phyloP scores from a whole-genome alignment of 768 basidiomycete genomes.

The Collybia sp. region DNA sequence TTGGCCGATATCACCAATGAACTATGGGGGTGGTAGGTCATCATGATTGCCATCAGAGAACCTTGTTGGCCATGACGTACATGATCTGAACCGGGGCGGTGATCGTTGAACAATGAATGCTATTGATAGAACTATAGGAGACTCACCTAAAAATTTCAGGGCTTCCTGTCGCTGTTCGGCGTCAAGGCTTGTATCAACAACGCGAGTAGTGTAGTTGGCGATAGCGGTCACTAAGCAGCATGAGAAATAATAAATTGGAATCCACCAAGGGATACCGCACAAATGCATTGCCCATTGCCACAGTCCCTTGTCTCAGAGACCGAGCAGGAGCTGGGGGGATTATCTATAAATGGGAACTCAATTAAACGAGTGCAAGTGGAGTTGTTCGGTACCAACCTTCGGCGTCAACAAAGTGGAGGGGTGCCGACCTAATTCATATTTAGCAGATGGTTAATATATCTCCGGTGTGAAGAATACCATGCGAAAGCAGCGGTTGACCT shows the following conservation, averaged over 20 bases:
- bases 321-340: constrained; percentile 43
- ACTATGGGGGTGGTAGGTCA: constrained; percentile 17
- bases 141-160: constrained; percentile 44
- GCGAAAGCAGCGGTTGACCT: constrained; percentile 29
- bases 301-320: constrained; percentile 44
- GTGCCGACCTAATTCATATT: constrained; percentile 26
- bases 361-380: too few relatives aligned
- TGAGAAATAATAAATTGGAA: constrained; percentile 5
- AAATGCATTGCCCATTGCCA: constrained; percentile 27
- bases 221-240: constrained; percentile 41
- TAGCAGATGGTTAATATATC: not conserved
- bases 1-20: constrained; percentile 46
- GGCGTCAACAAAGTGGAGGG: constrained; percentile 50
- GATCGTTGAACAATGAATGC: not conserved
- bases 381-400: constrained; percentile 20
- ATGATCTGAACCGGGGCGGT: constrained; percentile 20
- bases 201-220: constrained; percentile 51
- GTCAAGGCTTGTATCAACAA: constrained; percentile 36
- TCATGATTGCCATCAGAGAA: too few relatives aligned
- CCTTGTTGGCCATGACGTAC: constrained; percentile 10
- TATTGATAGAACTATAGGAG: not conserved
- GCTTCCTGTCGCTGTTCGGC: constrained; percentile 43
- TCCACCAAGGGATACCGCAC: constrained; percentile 28
- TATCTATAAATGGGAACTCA: constrained; percentile 18
- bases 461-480: constrained; percentile 21